Base-by-base conservation (phyloP, 345 rosid species). In the Kernera saxatilis region DNA sequence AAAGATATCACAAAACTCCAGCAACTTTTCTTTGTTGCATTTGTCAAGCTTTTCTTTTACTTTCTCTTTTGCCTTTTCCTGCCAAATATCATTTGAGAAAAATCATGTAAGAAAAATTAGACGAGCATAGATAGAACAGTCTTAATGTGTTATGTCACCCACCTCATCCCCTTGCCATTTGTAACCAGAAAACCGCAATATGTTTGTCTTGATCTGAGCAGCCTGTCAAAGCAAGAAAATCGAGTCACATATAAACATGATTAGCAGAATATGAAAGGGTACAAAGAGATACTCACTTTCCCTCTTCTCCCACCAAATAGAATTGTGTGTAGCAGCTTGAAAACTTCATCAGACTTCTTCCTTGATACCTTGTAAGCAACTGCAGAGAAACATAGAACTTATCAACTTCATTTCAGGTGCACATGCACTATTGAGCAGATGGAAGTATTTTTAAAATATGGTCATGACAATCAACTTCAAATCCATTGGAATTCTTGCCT, bases 81-180 rank as follows among this genome's bases (percentile, higher is more conserved):
- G 85, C 63, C 82, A 70, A 56, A 75, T 26, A 65, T 15, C 61
- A 35, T 62, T 52, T 43, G 48, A 55, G 26, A 46, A 51, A 37
- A 36, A 35, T 25, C 13, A 21, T 21, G 50, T 17, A 45, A 56
- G 66, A 29, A 26, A 26, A 33, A 56, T 18, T 46, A 52, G 22
- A 52, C 15, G 8, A 54, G 41, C 25, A 21, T 14, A 45, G 10
- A 23, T 54, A 41, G 10, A 64, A 35, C 40, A 54, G 12, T 39
- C 22, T 46, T 3, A 35, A 57, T 49, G 29, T 40, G 48, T 21
- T 49, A 30, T 26, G 8, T 49, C 35, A 6, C 67, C 36, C 77
- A 93, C 99, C 97, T 89, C 96, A 77, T 93, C 81, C 59, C 83
- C 93, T 67, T 77, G 93, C 99, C 96, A 91, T 29, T 81, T 89